These are phyloP conservation scores for Kurtzmaniella cleridarum DNA, from an alignment of 805 yeast species.

Conservation along the genomic window DNA sequence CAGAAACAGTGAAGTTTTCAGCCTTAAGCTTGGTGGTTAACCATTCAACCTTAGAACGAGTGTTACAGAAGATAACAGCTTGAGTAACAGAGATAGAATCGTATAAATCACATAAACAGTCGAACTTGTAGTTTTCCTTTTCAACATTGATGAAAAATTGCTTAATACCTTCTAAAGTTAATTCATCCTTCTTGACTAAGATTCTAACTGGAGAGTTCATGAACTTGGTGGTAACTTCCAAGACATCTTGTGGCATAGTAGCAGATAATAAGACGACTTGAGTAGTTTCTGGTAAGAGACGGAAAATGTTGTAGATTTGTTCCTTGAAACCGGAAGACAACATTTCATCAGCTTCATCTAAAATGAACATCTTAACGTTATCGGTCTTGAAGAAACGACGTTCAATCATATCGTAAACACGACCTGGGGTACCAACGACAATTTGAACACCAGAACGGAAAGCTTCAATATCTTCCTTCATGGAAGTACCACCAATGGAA, in stretches of 20 bases:
- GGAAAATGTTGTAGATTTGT: conserved; percentile 91
- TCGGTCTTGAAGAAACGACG: conserved; percentile 79
- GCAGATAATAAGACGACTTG: conserved; percentile 96
- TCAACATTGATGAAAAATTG: conserved; percentile 90
- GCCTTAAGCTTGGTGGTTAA: conserved; percentile 68
- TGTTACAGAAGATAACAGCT: conserved; percentile 97
- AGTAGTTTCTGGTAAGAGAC: conserved; percentile 78
- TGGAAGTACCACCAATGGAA: conserved; percentile 93
- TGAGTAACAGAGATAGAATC: conserved; percentile 95
- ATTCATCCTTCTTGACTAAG: conserved; percentile 91
- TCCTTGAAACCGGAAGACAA: conserved; percentile 89
- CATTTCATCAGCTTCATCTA: conserved; percentile 99
- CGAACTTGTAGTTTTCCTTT: conserved; percentile 91
- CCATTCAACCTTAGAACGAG: conserved; percentile 90
- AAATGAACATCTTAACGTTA: conserved; percentile 84
- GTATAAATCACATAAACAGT: conserved; percentile 89
- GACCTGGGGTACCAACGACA: conserved; percentile 97
- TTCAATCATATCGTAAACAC: conserved; percentile 94
- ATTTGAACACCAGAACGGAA: conserved; percentile 84
- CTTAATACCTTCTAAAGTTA: conserved; percentile 91
- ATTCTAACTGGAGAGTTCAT: conserved; percentile 94
- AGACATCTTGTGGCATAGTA: conserved; percentile 88
- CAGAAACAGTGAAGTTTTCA: conserved; percentile 83
- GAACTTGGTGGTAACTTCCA: conserved; percentile 86
- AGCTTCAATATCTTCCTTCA: conserved; percentile 82